Percentiles rank a stretch among this genome's conserved stretches.
phyloP scores from a whole-genome alignment of 2,329 filamentous ascomycete species.

The Dactylonectria macrodidyma region DNA sequence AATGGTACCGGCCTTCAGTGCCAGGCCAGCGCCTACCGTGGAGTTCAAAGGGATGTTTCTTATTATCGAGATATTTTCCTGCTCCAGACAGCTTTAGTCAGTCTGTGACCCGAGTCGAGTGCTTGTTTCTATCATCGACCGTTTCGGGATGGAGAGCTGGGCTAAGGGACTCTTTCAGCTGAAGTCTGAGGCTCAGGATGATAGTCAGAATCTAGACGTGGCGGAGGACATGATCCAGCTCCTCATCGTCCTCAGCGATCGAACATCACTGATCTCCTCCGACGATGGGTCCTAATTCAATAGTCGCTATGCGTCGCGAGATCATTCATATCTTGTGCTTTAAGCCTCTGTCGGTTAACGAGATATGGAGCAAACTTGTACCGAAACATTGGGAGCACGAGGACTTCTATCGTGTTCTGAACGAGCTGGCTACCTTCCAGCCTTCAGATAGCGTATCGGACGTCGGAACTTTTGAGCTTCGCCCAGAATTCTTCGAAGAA shows the following conservation, averaged over 20 bases:
- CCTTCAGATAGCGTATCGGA: constrained; percentile 93
- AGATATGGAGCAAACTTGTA: constrained; percentile 87
- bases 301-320: constrained; percentile 85
- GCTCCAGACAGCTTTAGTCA: constrained; percentile 89
- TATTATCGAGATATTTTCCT: constrained; percentile 97
- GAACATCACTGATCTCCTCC: constrained; percentile 81
- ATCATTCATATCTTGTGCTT: constrained; percentile 96
- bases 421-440: constrained; percentile 90
- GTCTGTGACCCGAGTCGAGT: constrained; percentile 88
- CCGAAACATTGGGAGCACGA: constrained; percentile 93
- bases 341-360: constrained; percentile 94
- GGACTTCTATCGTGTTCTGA: constrained; percentile 86
- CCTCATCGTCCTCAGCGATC: constrained; percentile 91
- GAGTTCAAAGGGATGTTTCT: constrained; percentile 91
- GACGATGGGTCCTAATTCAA: constrained; percentile 76
- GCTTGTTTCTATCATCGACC: constrained; percentile 90
- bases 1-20: constrained; percentile 97
- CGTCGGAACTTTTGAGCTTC: constrained; percentile 93
- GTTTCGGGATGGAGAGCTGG: constrained; percentile 91
- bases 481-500: constrained; percentile 86
- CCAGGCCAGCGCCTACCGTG: constrained; percentile 95
- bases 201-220: constrained; percentile 89
- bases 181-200: constrained; percentile 83
- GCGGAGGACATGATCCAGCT: constrained; percentile 97
- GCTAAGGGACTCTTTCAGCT: constrained; percentile 85